Conservation (phyloP, 73 alveolate genomes). For the Stentor roeselii region DNA sequence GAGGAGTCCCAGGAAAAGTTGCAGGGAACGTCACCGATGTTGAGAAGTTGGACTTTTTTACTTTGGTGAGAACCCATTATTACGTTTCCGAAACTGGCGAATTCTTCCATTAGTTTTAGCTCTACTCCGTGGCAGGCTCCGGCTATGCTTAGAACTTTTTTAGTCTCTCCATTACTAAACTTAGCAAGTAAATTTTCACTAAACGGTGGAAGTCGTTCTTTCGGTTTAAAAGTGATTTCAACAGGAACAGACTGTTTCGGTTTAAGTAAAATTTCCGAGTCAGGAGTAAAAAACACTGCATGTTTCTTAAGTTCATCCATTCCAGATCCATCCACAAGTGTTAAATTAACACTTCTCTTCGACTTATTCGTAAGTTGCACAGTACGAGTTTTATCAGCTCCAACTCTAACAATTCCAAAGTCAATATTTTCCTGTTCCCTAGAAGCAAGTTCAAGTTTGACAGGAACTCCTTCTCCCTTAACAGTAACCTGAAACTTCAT, state of each 20-base stretch:
- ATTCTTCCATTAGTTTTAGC: slow-evolving; percentile 96
- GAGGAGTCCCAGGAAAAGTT: slow-evolving; percentile 90
- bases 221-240: slow-evolving; percentile 93
- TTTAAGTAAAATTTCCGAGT: slow-evolving; percentile 63
- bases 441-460: slow-evolving; percentile 91
- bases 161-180: slow-evolving; percentile 90
- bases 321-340: slow-evolving; percentile 44
- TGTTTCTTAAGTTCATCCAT: slow-evolving; percentile 63
- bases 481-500: slow-evolving; percentile 94
- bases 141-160: slow-evolving; percentile 80
- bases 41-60: slow-evolving; percentile 79
- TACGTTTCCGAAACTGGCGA: slow-evolving; percentile 95
- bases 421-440: slow-evolving; percentile 92
- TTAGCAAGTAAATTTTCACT: slow-evolving; percentile 82
- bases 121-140: slow-evolving; percentile 99
- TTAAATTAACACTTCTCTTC: slow-evolving; percentile 62
- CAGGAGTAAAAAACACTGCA: slow-evolving; percentile 62
- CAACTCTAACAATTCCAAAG: slow-evolving; percentile 91
- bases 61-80: slow-evolving; percentile 87
- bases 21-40: slow-evolving; percentile 97
- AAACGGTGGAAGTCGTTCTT: slow-evolving; percentile 91
- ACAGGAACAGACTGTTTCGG: slow-evolving; percentile 93
- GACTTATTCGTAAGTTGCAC: slow-evolving; percentile 67
- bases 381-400: slow-evolving; percentile 78
- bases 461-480: slow-evolving; percentile 98